These are phyloP conservation scores for Spergularia azorica DNA, from an alignment of 179 eudicot genomes.

Conservation along the genomic window DNA sequence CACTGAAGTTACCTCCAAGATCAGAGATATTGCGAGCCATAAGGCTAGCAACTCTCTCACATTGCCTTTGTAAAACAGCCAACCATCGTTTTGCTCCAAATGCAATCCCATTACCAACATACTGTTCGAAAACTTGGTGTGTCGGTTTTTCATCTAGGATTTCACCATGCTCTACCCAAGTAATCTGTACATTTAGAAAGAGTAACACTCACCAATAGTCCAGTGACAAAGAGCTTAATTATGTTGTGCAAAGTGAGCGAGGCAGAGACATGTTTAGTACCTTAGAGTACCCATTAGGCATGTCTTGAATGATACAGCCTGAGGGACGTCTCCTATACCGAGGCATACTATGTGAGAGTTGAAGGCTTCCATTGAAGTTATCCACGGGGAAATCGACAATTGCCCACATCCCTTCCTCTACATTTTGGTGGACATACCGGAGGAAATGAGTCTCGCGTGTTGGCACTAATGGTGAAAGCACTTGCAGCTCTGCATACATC, in stretches of 20 bases:
- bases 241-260: neutral
- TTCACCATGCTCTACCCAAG: constrained; percentile 90
- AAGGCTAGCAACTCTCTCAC: constrained; percentile 93
- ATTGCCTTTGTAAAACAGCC: constrained; percentile 80
- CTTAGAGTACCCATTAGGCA: constrained; percentile 98
- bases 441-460: constrained; percentile 82
- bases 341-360: constrained; percentile 41
- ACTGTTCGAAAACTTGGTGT: constrained; percentile 60
- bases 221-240: neutral
- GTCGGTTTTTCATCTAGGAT: constrained; percentile 69
- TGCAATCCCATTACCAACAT: constrained; percentile 61
- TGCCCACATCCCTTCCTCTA: constrained; percentile 85
- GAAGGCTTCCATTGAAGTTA: constrained; percentile 52
- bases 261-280: constrained; percentile 25
- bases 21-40: constrained; percentile 91
- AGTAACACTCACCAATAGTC: neutral
- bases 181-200: constrained; percentile 44
- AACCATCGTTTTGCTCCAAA: constrained; percentile 96
- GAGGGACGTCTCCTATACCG: constrained; percentile 82
- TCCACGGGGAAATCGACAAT: constrained; percentile 92
- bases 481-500: constrained; percentile 88
- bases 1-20: constrained; percentile 76
- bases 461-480: constrained; percentile 83
- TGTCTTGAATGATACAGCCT: constrained; percentile 91
- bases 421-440: constrained; percentile 82